Percentiles rank a stretch among this genome's conserved stretches.
These are phyloP conservation scores for Backusella westeae DNA, from an alignment of 192 early-diverging fungal genomes.

Conservation along the genomic window DNA sequence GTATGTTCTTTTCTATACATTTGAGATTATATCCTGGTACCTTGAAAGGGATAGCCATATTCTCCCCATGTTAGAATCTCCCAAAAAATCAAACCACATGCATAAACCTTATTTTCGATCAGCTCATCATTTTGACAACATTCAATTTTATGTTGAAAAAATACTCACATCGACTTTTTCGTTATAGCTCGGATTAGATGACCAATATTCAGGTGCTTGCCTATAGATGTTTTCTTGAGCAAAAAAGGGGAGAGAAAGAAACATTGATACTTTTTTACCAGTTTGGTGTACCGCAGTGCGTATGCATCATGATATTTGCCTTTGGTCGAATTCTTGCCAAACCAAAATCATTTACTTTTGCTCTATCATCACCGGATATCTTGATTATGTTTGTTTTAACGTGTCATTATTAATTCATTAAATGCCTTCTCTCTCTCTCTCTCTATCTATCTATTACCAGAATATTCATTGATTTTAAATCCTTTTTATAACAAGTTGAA, in stretches of 20 bases:
- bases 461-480: constrained; percentile 79
- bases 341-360: constrained; percentile 81
- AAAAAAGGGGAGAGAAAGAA: neutral
- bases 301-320: constrained; percentile 67
- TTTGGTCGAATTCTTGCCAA: constrained; percentile 69
- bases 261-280: constrained; percentile 37
- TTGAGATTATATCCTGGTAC: neutral
- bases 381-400: neutral
- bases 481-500: constrained; percentile 31
- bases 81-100: constrained; percentile 75
- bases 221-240: neutral
- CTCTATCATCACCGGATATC: constrained; percentile 56
- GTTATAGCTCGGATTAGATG: constrained; percentile 65
- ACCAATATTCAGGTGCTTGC: constrained; percentile 79
- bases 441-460: constrained; percentile 33
- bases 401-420: neutral
- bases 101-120: constrained; percentile 44
- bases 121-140: neutral
- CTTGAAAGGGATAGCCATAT: constrained; percentile 66
- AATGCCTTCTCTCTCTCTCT: neutral
- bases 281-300: constrained; percentile 75
- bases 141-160: neutral
- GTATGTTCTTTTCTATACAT: too few relatives aligned
- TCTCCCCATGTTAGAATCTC: constrained; percentile 74
- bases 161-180: constrained; percentile 56